Evolutionary conservation across 2,329 filamentous ascomycete species (phyloP).

Genomic region (Dactylellina haptotyla): DNA sequence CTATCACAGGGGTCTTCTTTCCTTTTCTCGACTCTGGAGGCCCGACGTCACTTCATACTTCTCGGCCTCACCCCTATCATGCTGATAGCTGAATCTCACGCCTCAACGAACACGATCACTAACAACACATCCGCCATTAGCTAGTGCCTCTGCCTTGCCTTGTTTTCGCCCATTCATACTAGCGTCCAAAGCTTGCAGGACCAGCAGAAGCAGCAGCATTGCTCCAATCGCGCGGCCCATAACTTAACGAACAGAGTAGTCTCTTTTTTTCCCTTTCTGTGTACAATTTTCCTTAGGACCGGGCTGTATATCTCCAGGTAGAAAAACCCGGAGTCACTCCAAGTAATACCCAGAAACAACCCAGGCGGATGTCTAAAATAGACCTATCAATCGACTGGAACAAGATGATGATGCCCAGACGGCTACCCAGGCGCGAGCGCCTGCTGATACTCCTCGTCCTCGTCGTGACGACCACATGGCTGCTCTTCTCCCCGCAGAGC

Average conservation of each 20-base stretch:
- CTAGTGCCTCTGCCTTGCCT: conserved; percentile 5
- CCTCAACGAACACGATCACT: conserved; percentile 1
- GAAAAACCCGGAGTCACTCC: background rate
- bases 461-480: conserved; percentile 3
- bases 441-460: conserved; percentile 30
- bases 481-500: conserved; percentile 27
- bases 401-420: conserved; percentile 35
- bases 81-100: conserved; percentile 27
- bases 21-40: conserved; percentile 1
- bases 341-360: background rate
- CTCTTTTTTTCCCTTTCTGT: background rate
- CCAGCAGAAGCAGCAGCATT: background rate
- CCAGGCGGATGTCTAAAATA: conserved; percentile 19
- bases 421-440: conserved; percentile 35
- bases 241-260: background rate
- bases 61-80: conserved; percentile 16
- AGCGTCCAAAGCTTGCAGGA: too few relatives aligned
- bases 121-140: conserved; percentile 27
- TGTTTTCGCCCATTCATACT: conserved; percentile 6
- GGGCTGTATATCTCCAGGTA: background rate
- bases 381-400: conserved; percentile 1
- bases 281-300: too few relatives aligned
- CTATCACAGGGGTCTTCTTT: conserved; percentile 18
- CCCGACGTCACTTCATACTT: background rate
- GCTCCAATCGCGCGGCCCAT: too few relatives aligned